Conservation (phyloP, 495 filamentous ascomycete genomes). For the Parmelia sp. region DNA sequence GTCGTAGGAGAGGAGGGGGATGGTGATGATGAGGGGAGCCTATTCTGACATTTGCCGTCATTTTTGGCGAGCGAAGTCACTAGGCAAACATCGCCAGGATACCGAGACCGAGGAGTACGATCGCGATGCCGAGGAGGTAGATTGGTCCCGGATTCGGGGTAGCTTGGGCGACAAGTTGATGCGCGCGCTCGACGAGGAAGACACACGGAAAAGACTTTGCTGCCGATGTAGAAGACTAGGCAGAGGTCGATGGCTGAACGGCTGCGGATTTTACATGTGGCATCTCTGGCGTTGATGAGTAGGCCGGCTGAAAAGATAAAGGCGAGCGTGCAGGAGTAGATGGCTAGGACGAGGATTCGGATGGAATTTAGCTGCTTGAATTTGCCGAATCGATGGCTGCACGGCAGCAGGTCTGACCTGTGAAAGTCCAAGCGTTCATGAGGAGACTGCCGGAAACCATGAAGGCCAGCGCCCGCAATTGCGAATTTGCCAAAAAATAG, state of each 20-base stretch:
- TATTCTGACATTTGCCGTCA: slow-evolving; percentile 33
- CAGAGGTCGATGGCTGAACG: slow-evolving; percentile 30
- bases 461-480: no score
- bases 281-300: slow-evolving; percentile 1
- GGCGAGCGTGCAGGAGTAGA: background rate
- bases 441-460: no score
- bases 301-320: slow-evolving; percentile 8
- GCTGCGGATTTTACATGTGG: slow-evolving; percentile 18
- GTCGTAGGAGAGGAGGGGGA: slow-evolving; percentile 25
- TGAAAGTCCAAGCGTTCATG: no score
- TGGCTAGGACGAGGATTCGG: background rate
- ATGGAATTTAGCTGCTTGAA: slow-evolving; percentile 1
- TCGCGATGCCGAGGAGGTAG: slow-evolving; percentile 21
- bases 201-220: slow-evolving; percentile 33
- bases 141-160: slow-evolving; percentile 19
- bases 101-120: slow-evolving; percentile 30
- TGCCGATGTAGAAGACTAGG: slow-evolving; percentile 32
- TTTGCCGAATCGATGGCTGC: no score
- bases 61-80: slow-evolving; percentile 24
- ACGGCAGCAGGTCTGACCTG: no score
- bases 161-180: slow-evolving; percentile 28
- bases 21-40: slow-evolving; percentile 32
- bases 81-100: slow-evolving; percentile 31
- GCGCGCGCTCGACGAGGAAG: slow-evolving; percentile 35
- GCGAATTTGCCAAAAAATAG: no score